A percentile compares a stretch with the other conserved stretches of the same genome.
These are phyloP conservation scores for Aspergillus tanneri DNA, from an alignment of 2,329 filamentous ascomycete species.

Conservation along the genomic window DNA sequence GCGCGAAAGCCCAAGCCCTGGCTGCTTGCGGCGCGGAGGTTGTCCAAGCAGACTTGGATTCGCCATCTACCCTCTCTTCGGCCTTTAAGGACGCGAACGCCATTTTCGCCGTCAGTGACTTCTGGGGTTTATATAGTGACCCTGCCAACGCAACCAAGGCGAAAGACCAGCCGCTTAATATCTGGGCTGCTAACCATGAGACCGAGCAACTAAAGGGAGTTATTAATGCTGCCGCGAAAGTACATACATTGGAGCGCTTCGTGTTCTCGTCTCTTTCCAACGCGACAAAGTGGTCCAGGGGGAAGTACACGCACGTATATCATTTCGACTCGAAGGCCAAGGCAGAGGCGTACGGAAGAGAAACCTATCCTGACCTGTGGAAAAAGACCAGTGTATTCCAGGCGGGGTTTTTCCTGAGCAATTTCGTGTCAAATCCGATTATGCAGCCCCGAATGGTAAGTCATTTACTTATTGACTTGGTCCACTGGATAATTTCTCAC, in stretches of 20 bases:
- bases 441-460: slow-evolving; percentile 5
- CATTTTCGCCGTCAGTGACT: slow-evolving; percentile 43
- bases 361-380: slow-evolving; percentile 27
- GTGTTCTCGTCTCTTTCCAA: slow-evolving; percentile 42
- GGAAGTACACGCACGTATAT: slow-evolving; percentile 43
- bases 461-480: background rate
- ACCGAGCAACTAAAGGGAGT: slow-evolving; percentile 39
- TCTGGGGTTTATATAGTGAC: slow-evolving; percentile 24
- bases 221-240: slow-evolving; percentile 36
- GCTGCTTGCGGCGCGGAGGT: slow-evolving; percentile 38
- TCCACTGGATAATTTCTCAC: background rate
- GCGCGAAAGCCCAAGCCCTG: slow-evolving; percentile 34
- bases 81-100: slow-evolving; percentile 40
- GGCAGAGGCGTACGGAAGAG: slow-evolving; percentile 31
- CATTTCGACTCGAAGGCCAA: slow-evolving; percentile 47
- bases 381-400: slow-evolving; percentile 34
- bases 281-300: slow-evolving; percentile 38
- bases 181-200: slow-evolving; percentile 25
- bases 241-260: slow-evolving; percentile 38
- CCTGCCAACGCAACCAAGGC: slow-evolving; percentile 20
- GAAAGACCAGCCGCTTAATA: slow-evolving; percentile 5
- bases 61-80: slow-evolving; percentile 29
- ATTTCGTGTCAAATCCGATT: slow-evolving; percentile 15
- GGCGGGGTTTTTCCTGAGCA: slow-evolving; percentile 36
- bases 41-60: slow-evolving; percentile 36